These are phyloP conservation scores for Manihot esculenta DNA, from an alignment of 441 rosid species.

Conservation along the genomic window DNA sequence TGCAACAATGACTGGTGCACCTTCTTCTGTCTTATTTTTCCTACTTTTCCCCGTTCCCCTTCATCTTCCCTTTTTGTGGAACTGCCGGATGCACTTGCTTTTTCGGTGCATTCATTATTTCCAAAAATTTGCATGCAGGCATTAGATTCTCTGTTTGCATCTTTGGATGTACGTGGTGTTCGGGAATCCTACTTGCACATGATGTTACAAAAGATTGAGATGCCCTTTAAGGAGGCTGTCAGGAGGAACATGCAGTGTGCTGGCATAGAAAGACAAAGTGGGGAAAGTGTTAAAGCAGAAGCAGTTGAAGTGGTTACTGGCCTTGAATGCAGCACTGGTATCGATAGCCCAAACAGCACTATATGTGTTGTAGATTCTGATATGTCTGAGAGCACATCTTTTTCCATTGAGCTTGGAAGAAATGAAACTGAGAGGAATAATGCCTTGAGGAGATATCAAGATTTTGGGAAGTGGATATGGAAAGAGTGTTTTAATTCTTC, in stretches of 20 bases:
- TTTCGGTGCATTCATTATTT: constrained; percentile 7
- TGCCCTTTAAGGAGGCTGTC: constrained; percentile 60
- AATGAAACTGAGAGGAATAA: constrained; percentile 39
- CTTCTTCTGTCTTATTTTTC: too few relatives aligned
- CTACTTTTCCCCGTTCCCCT: too few relatives aligned
- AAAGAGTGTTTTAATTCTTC: constrained; percentile 50
- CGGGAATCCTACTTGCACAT: constrained; percentile 69
- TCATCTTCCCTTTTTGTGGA: background rate
- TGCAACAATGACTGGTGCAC: background rate
- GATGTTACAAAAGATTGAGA: constrained; percentile 68
- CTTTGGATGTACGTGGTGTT: constrained; percentile 75
- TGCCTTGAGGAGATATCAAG: constrained; percentile 60
- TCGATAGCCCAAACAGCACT: constrained; percentile 39
- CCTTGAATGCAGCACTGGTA: constrained; percentile 14
- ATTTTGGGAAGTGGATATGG: constrained; percentile 83
- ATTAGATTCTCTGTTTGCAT: constrained; percentile 59
- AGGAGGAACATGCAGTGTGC: constrained; percentile 32
- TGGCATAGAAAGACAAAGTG: constrained; percentile 19
- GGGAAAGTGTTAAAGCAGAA: constrained; percentile 31
- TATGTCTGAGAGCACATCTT: constrained; percentile 50
- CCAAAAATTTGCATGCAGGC: constrained; percentile 43
- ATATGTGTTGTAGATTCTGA: constrained; percentile 46
- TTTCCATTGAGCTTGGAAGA: constrained; percentile 58
- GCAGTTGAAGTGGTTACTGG: constrained; percentile 27
- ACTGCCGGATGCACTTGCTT: background rate